Conservation (phyloP, 106 monocot species). For the Cymbidium sinense region DNA sequence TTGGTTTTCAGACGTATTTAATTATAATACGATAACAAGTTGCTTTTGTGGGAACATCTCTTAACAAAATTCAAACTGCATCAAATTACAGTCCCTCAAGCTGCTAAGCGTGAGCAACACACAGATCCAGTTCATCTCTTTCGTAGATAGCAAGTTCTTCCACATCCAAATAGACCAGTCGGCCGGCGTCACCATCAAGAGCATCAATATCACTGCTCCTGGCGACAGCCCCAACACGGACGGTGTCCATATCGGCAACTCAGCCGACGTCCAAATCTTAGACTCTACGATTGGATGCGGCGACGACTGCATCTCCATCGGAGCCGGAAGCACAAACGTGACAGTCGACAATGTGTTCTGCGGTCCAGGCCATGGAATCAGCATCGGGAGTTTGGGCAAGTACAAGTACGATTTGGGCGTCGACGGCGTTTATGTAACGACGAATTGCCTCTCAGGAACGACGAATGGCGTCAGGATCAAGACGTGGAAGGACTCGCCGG, state of each 20-base stretch:
- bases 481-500: slow-evolving; percentile 32
- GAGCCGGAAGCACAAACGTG: slow-evolving; percentile 16
- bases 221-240: slow-evolving; percentile 45
- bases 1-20: too few relatives aligned
- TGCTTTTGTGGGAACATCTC: too few relatives aligned
- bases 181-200: slow-evolving; percentile 8
- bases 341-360: slow-evolving; percentile 12
- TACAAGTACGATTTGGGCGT: slow-evolving; percentile 23
- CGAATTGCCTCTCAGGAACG: slow-evolving; percentile 27
- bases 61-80: too few relatives aligned
- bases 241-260: slow-evolving; percentile 37
- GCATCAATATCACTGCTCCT: slow-evolving; percentile 24
- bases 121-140: slow-evolving; percentile 12
- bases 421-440: slow-evolving; percentile 6
- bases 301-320: slow-evolving; percentile 34
- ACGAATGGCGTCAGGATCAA: slow-evolving; percentile 46
- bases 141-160: slow-evolving; percentile 26
- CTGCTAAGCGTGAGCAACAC: slow-evolving; percentile 24
- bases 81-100: slow-evolving; percentile 16
- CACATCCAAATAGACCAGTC: slow-evolving; percentile 20
- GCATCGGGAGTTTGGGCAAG: slow-evolving; percentile 44
- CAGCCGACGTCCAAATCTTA: slow-evolving; percentile 12
- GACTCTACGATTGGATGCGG: slow-evolving; percentile 20
- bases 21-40: too few relatives aligned
- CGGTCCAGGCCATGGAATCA: slow-evolving; percentile 49